Conservation (phyloP, 2,329 filamentous ascomycete genomes). For the Alternaria viburni region DNA sequence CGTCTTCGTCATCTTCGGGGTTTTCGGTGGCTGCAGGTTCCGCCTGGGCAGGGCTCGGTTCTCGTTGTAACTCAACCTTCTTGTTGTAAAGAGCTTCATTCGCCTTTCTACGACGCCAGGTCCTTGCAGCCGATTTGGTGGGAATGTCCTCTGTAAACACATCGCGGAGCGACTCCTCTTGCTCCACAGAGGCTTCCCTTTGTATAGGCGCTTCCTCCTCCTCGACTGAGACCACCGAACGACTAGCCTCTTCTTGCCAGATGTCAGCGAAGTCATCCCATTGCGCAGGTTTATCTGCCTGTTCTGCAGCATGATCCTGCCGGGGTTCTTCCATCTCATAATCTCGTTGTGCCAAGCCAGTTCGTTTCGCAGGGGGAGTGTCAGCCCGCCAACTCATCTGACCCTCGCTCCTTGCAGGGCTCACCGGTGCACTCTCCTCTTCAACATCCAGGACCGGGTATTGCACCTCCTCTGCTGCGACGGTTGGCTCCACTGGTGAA, state of each 20-base stretch:
- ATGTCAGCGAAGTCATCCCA: constrained; percentile 47
- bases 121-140: constrained; percentile 45
- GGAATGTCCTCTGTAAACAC: constrained; percentile 40
- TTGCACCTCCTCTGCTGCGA: constrained; percentile 24
- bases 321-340: neutral
- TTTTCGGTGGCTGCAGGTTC: constrained; percentile 5
- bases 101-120: constrained; percentile 51
- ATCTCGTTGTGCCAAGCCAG: neutral
- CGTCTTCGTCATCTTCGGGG: constrained; percentile 9
- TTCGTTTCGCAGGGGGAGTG: constrained; percentile 17
- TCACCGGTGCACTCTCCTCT: constrained; percentile 33
- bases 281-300: neutral
- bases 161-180: constrained; percentile 36
- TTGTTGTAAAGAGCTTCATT: constrained; percentile 49
- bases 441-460: constrained; percentile 31
- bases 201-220: constrained; percentile 13
- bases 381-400: constrained; percentile 44
- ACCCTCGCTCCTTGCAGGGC: constrained; percentile 39
- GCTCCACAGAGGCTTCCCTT: constrained; percentile 18
- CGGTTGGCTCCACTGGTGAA: constrained; percentile 14
- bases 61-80: constrained; percentile 37
- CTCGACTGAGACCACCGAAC: constrained; percentile 31
- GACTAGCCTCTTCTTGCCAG: constrained; percentile 57
- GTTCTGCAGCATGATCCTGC: neutral
- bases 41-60: constrained; percentile 3